Base-by-base conservation (phyloP, 805 yeast species). In the Saccharomyces mikatae region DNA sequence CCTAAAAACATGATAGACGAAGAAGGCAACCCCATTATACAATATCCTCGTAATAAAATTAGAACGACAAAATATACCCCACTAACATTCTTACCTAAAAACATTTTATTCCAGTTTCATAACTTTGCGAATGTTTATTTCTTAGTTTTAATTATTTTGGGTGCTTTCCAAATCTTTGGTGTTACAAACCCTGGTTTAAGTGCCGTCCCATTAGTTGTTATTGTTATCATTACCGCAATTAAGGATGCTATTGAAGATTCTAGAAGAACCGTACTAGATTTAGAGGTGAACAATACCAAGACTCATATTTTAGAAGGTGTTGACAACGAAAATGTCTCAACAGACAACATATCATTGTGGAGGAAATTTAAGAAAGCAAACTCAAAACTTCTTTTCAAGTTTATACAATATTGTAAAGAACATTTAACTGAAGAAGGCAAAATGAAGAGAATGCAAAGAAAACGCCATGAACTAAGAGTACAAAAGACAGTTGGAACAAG, bases 1-100 rank as follows among this genome's bases (percentile, higher is more conserved):
- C 90, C 94, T 0, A 80, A 77, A 24, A 78, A 79, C 41, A 71
- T 77, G 67, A 50, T 81, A 22, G 84, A 83, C 56, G 82, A 81
- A 64, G 78, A 83, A 1, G 84, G 86, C 13, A 77, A 79, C 41
- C 87, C 92, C 1, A 65, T 63, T 21, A 75, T 76, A 0, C 67
- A 70, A n/a, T 92, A 87, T 66, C 83, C 95, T 10, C 79, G 97
- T 57, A 92, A 92, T 75, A 91, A 94, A 70, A 89, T 94, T 61
- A 82, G 97, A 74, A 90, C 98, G 0, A 89, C 99, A 2, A 92
- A 89, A 73, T 92, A 92, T 71, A 92, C 97, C 2, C 97, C 98
- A 5, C 67, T 94, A 48, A 76, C 89, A 8, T 92, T 92, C 65
- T 60, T 94, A 30, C 98, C 98, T 2, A 90, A 90, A 69, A 90